Percentiles rank a stretch among this genome's conserved stretches.
phyloP scores from a whole-genome alignment of 2,329 filamentous ascomycete genomes.

The Exserohilum turcica region DNA sequence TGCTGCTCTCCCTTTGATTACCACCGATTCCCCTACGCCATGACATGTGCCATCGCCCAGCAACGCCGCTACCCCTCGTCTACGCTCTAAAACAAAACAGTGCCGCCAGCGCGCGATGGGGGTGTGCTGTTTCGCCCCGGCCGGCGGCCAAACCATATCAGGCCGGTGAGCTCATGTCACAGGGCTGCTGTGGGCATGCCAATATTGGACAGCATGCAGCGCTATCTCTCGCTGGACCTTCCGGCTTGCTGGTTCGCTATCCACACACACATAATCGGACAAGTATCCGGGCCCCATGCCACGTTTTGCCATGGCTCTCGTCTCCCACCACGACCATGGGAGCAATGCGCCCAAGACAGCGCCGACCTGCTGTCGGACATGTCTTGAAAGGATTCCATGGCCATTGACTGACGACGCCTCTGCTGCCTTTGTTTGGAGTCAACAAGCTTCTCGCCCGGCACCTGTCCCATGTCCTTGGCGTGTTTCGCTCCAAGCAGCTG shows the following conservation, averaged over 20 bases:
- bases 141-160: conserved; percentile 1
- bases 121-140: not conserved
- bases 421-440: not conserved
- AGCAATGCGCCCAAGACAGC: not conserved
- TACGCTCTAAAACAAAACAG: not conserved
- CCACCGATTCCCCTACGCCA: not conserved
- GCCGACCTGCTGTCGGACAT: conserved; percentile 2
- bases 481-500: not conserved
- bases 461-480: conserved; percentile 1
- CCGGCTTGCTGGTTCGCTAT: conserved; percentile 8
- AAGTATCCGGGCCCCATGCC: not conserved
- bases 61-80: too few relatives aligned
- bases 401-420: not conserved
- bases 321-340: conserved; percentile 5
- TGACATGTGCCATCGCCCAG: not conserved
- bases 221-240: conserved; percentile 6
- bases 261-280: not conserved
- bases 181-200: conserved; percentile 6
- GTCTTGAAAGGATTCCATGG: not conserved
- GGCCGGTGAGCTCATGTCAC: conserved; percentile 4
- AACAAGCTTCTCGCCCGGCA: not conserved
- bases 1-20: not conserved
- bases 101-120: not conserved
- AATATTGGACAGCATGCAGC: conserved; percentile 1
- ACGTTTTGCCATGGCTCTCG: conserved; percentile 7